Evolutionary conservation across 2,329 filamentous ascomycete genomes (phyloP).

Genomic region (Paraphaeosphaeria sporulosa): DNA sequence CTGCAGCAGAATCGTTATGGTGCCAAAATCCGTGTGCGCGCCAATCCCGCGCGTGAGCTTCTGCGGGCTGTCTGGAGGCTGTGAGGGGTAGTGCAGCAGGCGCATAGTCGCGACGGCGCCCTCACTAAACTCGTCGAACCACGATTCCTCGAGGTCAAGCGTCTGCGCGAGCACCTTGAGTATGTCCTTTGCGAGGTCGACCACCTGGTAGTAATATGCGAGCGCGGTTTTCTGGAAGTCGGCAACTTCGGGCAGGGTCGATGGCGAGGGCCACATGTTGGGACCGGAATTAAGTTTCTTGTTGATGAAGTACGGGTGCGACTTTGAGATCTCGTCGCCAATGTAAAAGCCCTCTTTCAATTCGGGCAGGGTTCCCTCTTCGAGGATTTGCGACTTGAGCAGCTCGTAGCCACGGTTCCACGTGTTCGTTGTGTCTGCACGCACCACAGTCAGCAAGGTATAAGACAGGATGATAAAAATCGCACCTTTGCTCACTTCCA

Average conservation of each 20-base stretch:
- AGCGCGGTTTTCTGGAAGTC: slow-evolving; percentile 50
- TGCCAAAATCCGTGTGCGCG: slow-evolving; percentile 55
- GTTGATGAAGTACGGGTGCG: slow-evolving; percentile 49
- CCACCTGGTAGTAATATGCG: slow-evolving; percentile 52
- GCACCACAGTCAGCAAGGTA: neutral
- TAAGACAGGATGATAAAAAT: neutral
- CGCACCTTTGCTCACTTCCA: slow-evolving; percentile 47
- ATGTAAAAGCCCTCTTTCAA: slow-evolving; percentile 56
- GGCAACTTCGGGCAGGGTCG: slow-evolving; percentile 25
- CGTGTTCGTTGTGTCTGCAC: slow-evolving; percentile 44
- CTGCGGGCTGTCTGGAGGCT: slow-evolving; percentile 48
- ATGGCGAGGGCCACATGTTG: slow-evolving; percentile 50
- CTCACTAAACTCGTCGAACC: slow-evolving; percentile 48
- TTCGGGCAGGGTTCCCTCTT: slow-evolving; percentile 52
- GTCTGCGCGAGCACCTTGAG: slow-evolving; percentile 52
- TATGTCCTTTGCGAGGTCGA: slow-evolving; percentile 51
- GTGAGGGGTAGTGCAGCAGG: slow-evolving; percentile 53
- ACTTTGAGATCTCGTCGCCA: slow-evolving; percentile 50
- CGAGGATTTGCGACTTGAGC: slow-evolving; percentile 53
- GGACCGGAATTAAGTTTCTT: slow-evolving; percentile 51
- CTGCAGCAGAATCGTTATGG: slow-evolving; percentile 53
- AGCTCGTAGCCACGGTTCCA: slow-evolving; percentile 56
- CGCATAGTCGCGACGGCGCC: slow-evolving; percentile 53
- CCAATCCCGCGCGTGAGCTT: slow-evolving; percentile 47
- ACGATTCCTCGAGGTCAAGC: slow-evolving; percentile 47